phyloP scores from a whole-genome alignment of 495 filamentous ascomycete genomes.

The Penicillium taxi region DNA sequence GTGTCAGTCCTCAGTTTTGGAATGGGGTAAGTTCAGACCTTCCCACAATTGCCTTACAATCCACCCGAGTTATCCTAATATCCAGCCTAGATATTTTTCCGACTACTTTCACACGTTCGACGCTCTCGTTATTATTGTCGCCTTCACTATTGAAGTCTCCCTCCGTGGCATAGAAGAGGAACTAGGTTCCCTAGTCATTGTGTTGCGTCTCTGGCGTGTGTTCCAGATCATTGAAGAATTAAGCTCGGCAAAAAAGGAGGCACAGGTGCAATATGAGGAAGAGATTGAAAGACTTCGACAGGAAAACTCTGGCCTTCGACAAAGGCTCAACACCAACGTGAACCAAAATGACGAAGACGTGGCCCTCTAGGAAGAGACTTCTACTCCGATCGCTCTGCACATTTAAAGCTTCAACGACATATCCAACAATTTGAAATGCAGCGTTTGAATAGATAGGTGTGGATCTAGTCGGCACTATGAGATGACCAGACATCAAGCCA shows the following conservation, averaged over 20 bases:
- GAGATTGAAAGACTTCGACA: conserved; percentile 35
- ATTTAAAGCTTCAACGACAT: too few species aligned
- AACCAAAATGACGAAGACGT: conserved; percentile 2
- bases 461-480: too few species aligned
- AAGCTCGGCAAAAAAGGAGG: conserved; percentile 48
- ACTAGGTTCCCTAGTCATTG: conserved; percentile 53
- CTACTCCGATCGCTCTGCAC: too few species aligned
- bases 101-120: conserved; percentile 58
- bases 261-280: conserved; percentile 38
- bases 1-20: conserved; percentile 52
- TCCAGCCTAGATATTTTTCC: conserved; percentile 46
- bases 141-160: conserved; percentile 51
- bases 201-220: conserved; percentile 59
- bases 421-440: too few species aligned
- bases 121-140: conserved; percentile 50
- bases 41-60: not conserved
- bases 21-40: conserved; percentile 30
- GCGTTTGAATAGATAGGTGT: too few species aligned
- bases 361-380: too few species aligned
- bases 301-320: conserved; percentile 39
- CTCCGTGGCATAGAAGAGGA: conserved; percentile 51
- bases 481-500: too few species aligned
- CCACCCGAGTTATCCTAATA: conserved; percentile 1
- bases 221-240: conserved; percentile 62
- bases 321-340: conserved; percentile 18